Conservation (phyloP, 106 monocot species). For the Phalaenopsis equestris region DNA sequence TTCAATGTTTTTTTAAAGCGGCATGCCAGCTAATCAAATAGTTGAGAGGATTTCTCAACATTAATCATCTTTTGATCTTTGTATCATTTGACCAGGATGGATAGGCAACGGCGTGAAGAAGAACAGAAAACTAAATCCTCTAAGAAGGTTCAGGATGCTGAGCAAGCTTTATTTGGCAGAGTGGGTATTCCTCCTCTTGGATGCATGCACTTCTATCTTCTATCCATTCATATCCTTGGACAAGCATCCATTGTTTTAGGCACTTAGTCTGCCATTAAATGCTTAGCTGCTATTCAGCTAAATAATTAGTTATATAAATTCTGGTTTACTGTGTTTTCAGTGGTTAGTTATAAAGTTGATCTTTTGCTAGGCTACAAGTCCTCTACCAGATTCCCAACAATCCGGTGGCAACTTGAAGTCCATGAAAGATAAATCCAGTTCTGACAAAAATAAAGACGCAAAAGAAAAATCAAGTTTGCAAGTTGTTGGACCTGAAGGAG, state of each 20-base stretch:
- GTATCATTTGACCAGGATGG: constrained; percentile 48
- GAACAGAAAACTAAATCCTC: constrained; percentile 74
- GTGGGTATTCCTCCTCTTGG: constrained; percentile 22
- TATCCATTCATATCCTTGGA: not conserved
- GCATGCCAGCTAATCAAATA: not conserved
- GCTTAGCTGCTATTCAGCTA: not conserved
- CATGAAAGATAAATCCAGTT: constrained; percentile 73
- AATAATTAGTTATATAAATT: not conserved
- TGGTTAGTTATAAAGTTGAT: not conserved
- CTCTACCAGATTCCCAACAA: constrained; percentile 73
- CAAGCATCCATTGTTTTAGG: not conserved
- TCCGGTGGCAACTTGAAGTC: constrained; percentile 72
- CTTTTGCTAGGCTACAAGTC: constrained; percentile 65
- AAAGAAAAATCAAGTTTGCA: constrained; percentile 77
- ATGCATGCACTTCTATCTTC: not conserved
- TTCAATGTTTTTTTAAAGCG: not conserved
- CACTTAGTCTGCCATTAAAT: not conserved
- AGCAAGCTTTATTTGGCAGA: constrained; percentile 61
- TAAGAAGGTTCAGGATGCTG: constrained; percentile 77
- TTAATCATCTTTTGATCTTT: not conserved
- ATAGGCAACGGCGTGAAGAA: constrained; percentile 89
- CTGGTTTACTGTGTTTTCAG: not conserved
- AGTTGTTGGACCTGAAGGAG: constrained; percentile 80
- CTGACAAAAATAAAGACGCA: constrained; percentile 62
- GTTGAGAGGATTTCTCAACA: not conserved